Evolutionary conservation across 2,329 filamentous ascomycete genomes (phyloP).

Genomic region (Colletotrichum agaves): DNA sequence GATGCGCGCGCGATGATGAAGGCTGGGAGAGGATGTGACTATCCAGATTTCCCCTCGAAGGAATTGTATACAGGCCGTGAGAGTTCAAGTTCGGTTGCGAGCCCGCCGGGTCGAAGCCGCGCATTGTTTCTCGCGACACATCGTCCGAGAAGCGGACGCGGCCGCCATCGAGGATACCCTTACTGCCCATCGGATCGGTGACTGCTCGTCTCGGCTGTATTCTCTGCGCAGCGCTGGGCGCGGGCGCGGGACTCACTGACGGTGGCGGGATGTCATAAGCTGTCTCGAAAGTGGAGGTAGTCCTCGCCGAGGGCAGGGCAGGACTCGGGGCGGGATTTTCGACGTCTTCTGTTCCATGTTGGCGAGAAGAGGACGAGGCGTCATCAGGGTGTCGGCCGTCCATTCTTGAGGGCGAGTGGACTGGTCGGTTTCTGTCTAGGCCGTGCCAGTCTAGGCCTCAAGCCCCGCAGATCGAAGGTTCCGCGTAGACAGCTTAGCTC

Average conservation of each 20-base stretch:
- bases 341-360: constrained; percentile 23
- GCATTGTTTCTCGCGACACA: constrained; percentile 36
- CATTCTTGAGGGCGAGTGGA: constrained; percentile 30
- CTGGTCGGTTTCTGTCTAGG: constrained; percentile 30
- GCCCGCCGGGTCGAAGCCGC: constrained; percentile 17
- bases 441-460: constrained; percentile 17
- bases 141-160: constrained; percentile 44
- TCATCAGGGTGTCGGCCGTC: constrained; percentile 7
- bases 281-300: constrained; percentile 10
- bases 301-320: neutral
- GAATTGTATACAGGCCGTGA: constrained; percentile 35
- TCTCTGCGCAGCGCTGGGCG: constrained; percentile 20
- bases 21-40: constrained; percentile 16
- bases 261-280: constrained; percentile 19
- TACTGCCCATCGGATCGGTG: constrained; percentile 36
- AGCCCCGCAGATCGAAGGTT: constrained; percentile 13
- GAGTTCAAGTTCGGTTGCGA: constrained; percentile 18
- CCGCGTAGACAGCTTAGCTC: constrained; percentile 6
- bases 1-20: constrained; percentile 30
- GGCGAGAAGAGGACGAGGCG: constrained; percentile 25
- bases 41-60: constrained; percentile 32
- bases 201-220: constrained; percentile 32
- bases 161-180: constrained; percentile 33
- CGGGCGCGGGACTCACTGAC: constrained; percentile 24
- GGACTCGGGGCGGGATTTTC: constrained; percentile 19